Evolutionary conservation across 1,139 yeast species (phyloP), one percentile per base, ranked within the genome.

Genomic region (Arxiozyma telluris): DNA sequence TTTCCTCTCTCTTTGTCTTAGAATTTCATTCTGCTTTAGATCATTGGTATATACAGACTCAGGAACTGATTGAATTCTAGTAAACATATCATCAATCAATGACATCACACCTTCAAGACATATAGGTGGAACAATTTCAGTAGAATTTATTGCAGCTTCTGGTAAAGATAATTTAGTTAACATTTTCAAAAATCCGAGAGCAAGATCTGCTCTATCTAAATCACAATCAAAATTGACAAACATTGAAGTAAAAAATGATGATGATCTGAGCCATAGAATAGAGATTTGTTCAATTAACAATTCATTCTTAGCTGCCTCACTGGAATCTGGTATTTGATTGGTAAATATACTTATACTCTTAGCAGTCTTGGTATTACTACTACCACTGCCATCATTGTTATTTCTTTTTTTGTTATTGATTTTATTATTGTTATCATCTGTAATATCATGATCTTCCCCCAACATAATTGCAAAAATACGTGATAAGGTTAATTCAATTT

Each of bases 181-280:
- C 54, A 85, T 81, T 50, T 85, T 85, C 51, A 93, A 69, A 30
- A 87, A 73, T 47, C 81, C 80, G 25, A 78, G 79, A n/a, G 95
- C 78, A 55, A 94, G 72, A 67, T 94, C 97, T 1, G 86, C 78
- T 59, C 94, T 80, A 58, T 90, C 96, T 59, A 90, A 84, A 65
- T 90, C 94, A 70, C 98, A 93, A 69, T 94, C 98, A 66, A 83
- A 94, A 55, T 84, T 85, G 53, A 87, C 83, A 66, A 87, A 93
- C 45, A 90, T 70, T 50, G 82, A 79, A 15, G 91, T 81, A 68
- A 91, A 90, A 57, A 89, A 84, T 4, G 80, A 73, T 1, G 96
- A 94, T 0, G 88, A 82, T 57, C 96, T 80, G 4, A 89, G 80
- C 95, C 94, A 86, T 51, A 93, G 72, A 49, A 89, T 80, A 9